Evolutionary conservation across 495 filamentous ascomycete species (phyloP).

Genomic region (Talaromyces stipitatus): DNA sequence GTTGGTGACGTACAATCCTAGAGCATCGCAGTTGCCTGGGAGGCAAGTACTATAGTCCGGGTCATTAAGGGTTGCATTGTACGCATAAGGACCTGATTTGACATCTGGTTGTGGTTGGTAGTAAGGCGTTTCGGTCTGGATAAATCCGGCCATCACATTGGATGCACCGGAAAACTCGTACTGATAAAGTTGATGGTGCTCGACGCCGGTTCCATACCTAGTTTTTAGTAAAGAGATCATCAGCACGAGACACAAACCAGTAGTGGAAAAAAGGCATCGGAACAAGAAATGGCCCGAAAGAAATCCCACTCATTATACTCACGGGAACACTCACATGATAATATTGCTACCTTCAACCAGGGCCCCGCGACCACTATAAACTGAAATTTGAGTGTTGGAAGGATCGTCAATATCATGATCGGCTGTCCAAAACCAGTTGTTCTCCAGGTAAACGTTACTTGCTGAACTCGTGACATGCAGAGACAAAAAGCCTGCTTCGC

Average conservation of each 20-base stretch:
- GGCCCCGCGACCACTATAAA: conserved; percentile 64
- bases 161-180: conserved; percentile 67
- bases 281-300: background rate
- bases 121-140: conserved; percentile 78
- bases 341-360: conserved; percentile 48
- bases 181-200: conserved; percentile 75
- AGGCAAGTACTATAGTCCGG: conserved; percentile 50
- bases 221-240: background rate
- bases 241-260: background rate
- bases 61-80: conserved; percentile 40
- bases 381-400: conserved; percentile 49
- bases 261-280: background rate
- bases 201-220: conserved; percentile 61
- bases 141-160: conserved; percentile 65
- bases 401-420: conserved; percentile 67
- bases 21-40: conserved; percentile 49
- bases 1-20: conserved; percentile 58
- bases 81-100: conserved; percentile 46
- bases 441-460: conserved; percentile 51
- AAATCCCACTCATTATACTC: background rate
- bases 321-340: conserved; percentile 43
- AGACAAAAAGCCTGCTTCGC: conserved; percentile 58
- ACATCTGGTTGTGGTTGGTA: conserved; percentile 62
- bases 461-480: conserved; percentile 56
- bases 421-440: conserved; percentile 62